phyloP scores from a whole-genome alignment of 306 rosid genomes.

The Dryas drummondii region DNA sequence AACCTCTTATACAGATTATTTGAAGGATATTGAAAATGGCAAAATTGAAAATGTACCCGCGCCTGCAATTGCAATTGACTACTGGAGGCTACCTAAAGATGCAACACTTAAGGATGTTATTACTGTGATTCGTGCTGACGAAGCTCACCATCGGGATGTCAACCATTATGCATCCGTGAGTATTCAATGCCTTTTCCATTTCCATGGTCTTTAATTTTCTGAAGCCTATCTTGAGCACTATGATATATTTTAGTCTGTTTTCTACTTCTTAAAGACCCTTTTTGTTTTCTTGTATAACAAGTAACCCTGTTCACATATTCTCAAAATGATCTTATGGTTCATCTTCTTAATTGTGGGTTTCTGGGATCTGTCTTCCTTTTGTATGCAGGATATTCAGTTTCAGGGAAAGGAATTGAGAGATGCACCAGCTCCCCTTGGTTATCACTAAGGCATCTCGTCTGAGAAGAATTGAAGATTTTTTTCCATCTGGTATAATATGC shows the following conservation, averaged over 20 bases:
- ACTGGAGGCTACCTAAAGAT: slow-evolving; percentile 74
- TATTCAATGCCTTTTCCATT: slow-evolving; percentile 1
- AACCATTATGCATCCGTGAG: slow-evolving; percentile 88
- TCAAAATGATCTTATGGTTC: background rate
- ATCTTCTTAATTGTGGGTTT: background rate
- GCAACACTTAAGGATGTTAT: slow-evolving; percentile 68
- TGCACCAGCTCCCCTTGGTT: slow-evolving; percentile 76
- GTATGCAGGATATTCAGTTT: slow-evolving; percentile 69
- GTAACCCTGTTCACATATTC: background rate
- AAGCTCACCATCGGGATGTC: slow-evolving; percentile 79
- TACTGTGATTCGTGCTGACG: slow-evolving; percentile 74
- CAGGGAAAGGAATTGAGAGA: slow-evolving; percentile 70
- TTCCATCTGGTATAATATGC: background rate
- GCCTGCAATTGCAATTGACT: slow-evolving; percentile 85
- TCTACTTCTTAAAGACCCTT: background rate
- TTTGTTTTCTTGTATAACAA: background rate
- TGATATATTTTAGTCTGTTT: background rate
- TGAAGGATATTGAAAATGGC: slow-evolving; percentile 56
- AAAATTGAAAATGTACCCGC: slow-evolving; percentile 68
- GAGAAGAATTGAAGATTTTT: background rate
- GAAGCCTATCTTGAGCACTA: no score
- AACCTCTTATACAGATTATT: slow-evolving; percentile 52
- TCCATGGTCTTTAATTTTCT: background rate
- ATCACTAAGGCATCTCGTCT: slow-evolving; percentile 39
- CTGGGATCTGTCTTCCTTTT: slow-evolving; percentile 6